Evolutionary conservation across 495 filamentous ascomycete genomes (phyloP).

Genomic region (Penicillium angulare): DNA sequence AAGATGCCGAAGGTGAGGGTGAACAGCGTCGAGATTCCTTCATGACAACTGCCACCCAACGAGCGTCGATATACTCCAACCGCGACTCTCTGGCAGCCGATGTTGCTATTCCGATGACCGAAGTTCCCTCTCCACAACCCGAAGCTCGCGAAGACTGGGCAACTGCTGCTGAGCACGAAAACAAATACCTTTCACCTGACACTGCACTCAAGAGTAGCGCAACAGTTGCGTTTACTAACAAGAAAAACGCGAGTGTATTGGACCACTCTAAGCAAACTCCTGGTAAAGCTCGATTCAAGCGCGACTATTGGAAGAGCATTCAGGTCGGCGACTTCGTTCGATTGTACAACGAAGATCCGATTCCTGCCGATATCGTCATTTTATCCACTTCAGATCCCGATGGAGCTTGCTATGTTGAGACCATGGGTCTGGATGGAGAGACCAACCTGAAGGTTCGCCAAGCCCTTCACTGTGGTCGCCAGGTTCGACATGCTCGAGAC

Average conservation of each 20-base stretch:
- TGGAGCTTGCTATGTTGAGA: conserved; percentile 96
- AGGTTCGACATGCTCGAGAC: conserved; percentile 83
- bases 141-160: conserved; percentile 44
- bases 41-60: conserved; percentile 57
- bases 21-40: conserved; percentile 60
- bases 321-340: conserved; percentile 97
- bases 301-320: conserved; percentile 92
- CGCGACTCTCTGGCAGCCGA: conserved; percentile 56
- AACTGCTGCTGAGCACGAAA: conserved; percentile 19
- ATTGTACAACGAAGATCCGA: conserved; percentile 92
- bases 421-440: conserved; percentile 96
- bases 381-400: conserved; percentile 94
- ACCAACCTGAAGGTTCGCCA: conserved; percentile 97
- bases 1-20: conserved; percentile 35
- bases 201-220: conserved; percentile 32
- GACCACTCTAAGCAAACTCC: conserved; percentile 57
- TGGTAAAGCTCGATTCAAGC: conserved; percentile 76
- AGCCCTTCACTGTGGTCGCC: conserved; percentile 79
- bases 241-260: conserved; percentile 64
- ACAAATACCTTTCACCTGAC: conserved; percentile 34
- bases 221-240: conserved; percentile 25
- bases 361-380: conserved; percentile 93
- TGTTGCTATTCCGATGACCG: conserved; percentile 85
- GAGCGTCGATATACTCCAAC: conserved; percentile 59
- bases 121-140: conserved; percentile 79